Conservation (phyloP, 768 basidiomycete genomes). For the Mycena vitilis region DNA sequence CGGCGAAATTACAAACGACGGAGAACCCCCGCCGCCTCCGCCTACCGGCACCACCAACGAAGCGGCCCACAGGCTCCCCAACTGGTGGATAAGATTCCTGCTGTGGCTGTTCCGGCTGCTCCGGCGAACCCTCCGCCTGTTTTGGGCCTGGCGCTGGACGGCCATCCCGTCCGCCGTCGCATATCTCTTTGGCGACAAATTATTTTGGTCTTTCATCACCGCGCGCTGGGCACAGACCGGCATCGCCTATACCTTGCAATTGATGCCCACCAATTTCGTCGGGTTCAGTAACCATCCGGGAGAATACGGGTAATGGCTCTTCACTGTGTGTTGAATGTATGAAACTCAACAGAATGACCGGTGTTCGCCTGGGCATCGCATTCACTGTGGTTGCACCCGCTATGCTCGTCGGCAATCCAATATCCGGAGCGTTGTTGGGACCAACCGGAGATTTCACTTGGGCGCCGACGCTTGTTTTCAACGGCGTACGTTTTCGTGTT, state of each 20-base stretch:
- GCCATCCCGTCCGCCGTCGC: no score
- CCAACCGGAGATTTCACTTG: constrained; percentile 3
- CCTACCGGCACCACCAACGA: neutral
- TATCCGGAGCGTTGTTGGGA: constrained; percentile 16
- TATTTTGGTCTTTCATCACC: no score
- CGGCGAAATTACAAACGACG: neutral
- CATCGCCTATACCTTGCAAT: no score
- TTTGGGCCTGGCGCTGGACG: neutral
- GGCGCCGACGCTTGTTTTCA: constrained; percentile 4
- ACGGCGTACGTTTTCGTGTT: constrained; percentile 3
- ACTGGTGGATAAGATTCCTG: neutral
- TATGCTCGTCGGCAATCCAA: constrained; percentile 21
- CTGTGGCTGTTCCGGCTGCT: neutral
- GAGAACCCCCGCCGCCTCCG: neutral
- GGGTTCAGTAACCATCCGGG: no score
- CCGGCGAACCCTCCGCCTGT: neutral
- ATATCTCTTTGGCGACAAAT: neutral
- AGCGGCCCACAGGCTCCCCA: neutral
- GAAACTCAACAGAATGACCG: no score
- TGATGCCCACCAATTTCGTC: no score
- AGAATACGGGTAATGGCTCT: no score
- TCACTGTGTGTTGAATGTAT: no score
- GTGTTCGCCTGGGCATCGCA: neutral
- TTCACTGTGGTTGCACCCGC: constrained; percentile 23
- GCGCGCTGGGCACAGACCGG: no score